Evolutionary conservation across 805 yeast genomes (phyloP), one percentile per base, ranked within the genome.

Genomic region (Nadsonia fulvescens): DNA sequence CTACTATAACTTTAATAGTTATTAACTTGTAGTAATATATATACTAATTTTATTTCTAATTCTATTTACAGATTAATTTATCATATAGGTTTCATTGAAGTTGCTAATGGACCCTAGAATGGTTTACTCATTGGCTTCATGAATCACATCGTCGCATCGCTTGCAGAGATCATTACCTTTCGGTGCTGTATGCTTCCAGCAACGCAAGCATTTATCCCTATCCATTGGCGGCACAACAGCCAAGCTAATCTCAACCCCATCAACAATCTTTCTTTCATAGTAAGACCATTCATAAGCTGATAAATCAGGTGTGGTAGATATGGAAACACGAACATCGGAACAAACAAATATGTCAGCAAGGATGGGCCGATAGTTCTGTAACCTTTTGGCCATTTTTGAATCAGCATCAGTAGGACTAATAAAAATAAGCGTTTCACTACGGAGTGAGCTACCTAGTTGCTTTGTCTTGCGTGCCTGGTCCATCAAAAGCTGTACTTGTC

Each of bases 171-270:
- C 47, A 7, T 66, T 66, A 18, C 60, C 68, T 1, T 34, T 38
- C 1, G 41, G 47, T 0, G 91, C 55, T 5, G 64, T 65, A 43
- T 52, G 70, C 41, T 78, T 78, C 98, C 98, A 89, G 51, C 98
- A 89, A 44, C 98, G 63, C 5, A 93, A 93, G 46, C 98, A 89
- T 41, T 82, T 82, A 27, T 52, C n/a, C n/a, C n/a, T 51, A 2
- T 54, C 42, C 0, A 44, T 31, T 0, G 81, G 61, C 4, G 58
- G 55, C 5, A 56, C 48, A 3, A 74, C 60, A 3, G 45, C 34
- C 4, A 66, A 39, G 2, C 36, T 37, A 5, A 57, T 30, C 3
- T 27, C 42, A 6, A 37, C 39, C 2, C 46, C 54, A 5, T 39
- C 47, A 3, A 58, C 35, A 2, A 35, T 34, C 2, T 55, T 34